A percentile compares a stretch with the other conserved stretches of the same genome.
phyloP scores from a whole-genome alignment of 208 protist genomes.

The Trypanosomatidae sp. region DNA sequence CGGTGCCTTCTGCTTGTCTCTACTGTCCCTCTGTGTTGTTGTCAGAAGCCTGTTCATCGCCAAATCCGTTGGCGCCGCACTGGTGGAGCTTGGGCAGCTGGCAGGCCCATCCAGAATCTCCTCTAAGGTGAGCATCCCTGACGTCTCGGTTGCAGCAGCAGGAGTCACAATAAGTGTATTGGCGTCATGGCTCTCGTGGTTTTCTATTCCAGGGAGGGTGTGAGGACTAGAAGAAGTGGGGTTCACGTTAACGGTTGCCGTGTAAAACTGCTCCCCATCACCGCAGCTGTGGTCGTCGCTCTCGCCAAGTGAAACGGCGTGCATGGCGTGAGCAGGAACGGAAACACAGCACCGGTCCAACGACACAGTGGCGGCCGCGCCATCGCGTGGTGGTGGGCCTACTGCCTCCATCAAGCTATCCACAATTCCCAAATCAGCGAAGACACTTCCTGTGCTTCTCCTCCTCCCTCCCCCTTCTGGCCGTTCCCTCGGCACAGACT shows the following conservation, averaged over 20 bases:
- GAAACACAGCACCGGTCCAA: neutral
- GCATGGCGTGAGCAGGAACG: neutral
- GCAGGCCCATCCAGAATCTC: conserved; percentile 9
- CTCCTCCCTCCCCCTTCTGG: neutral
- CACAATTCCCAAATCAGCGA: neutral
- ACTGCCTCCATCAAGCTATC: neutral
- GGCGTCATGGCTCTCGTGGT: neutral
- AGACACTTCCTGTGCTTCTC: neutral
- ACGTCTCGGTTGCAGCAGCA: neutral
- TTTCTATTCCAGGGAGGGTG: neutral
- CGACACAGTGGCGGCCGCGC: neutral
- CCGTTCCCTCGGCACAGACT: neutral
- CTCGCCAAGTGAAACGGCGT: neutral
- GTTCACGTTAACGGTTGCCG: conserved; percentile 10
- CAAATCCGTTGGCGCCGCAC: neutral
- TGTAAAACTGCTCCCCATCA: neutral
- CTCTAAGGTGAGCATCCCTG: conserved; percentile 4
- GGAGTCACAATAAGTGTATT: neutral
- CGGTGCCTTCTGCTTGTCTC: too few relatives aligned
- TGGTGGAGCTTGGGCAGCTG: neutral
- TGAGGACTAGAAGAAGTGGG: neutral
- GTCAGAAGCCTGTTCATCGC: neutral
- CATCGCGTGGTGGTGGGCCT: neutral
- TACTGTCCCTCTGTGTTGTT: neutral
- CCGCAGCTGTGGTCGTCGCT: neutral